phyloP scores from a whole-genome alignment of 2,329 filamentous ascomycete species.

The Diaporthe vaccinii region DNA sequence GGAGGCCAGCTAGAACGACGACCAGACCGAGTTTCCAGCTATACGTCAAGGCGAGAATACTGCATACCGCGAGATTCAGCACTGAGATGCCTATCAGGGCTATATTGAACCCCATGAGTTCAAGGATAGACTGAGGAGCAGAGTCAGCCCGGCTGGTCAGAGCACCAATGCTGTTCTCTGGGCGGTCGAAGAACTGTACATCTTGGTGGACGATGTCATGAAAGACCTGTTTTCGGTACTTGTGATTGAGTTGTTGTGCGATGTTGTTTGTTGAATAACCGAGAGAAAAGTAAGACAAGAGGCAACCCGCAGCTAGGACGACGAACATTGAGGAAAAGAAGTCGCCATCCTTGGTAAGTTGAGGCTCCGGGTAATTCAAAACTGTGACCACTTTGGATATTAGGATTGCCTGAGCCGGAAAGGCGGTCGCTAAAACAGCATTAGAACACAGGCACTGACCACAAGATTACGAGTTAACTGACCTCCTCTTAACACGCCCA shows the following conservation, averaged over 20 bases:
- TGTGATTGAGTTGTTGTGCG: neutral
- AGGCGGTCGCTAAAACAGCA: neutral
- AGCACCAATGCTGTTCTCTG: neutral
- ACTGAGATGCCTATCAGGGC: conserved; percentile 55
- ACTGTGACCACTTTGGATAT: conserved; percentile 1
- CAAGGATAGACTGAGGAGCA: conserved; percentile 55
- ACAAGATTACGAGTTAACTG: neutral
- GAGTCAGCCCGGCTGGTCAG: neutral
- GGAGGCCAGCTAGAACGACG: neutral
- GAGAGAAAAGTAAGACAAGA: neutral
- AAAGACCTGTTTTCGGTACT: neutral
- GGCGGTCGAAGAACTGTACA: neutral
- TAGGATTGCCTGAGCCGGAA: conserved; percentile 1
- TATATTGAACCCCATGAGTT: conserved; percentile 59
- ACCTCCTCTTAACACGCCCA: conserved; percentile 12
- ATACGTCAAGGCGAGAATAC: conserved; percentile 55
- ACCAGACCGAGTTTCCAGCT: neutral
- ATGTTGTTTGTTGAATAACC: neutral
- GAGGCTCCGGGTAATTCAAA: neutral
- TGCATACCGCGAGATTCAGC: conserved; percentile 54
- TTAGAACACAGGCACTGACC: neutral
- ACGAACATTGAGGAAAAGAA: conserved; percentile 1
- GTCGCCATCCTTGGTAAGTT: neutral
- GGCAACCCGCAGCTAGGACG: neutral
- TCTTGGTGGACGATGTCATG: neutral